Conservation (phyloP, 768 basidiomycete species). For the Boletus speciosus region DNA sequence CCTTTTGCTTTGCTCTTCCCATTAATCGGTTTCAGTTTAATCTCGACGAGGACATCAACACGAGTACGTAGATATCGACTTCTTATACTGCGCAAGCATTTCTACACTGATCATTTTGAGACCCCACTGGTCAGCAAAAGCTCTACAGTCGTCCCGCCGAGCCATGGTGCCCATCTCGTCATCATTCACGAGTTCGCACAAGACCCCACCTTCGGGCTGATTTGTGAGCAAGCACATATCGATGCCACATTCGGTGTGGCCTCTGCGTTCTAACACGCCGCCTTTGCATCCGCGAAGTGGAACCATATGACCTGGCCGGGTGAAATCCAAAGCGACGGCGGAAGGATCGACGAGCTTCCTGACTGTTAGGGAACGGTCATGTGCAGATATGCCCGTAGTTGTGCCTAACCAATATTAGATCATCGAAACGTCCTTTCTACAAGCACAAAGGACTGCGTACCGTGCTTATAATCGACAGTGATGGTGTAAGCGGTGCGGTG, state of each 20-base stretch:
- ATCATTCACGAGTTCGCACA: slow-evolving; percentile 96
- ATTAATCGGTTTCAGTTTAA: slow-evolving; percentile 10
- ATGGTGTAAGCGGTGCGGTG: slow-evolving; percentile 94
- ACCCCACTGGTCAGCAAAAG: slow-evolving; percentile 87
- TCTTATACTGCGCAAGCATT: slow-evolving; percentile 54
- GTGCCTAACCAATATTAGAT: slow-evolving; percentile 51
- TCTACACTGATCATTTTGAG: slow-evolving; percentile 95
- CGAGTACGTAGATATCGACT: slow-evolving; percentile 1
- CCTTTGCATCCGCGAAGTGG: slow-evolving; percentile 84
- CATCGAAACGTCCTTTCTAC: background rate
- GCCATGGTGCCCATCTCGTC: slow-evolving; percentile 89
- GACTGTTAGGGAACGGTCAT: slow-evolving; percentile 87
- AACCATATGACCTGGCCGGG: slow-evolving; percentile 92
- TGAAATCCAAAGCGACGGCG: slow-evolving; percentile 65
- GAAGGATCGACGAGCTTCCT: slow-evolving; percentile 71
- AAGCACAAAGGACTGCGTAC: slow-evolving; percentile 35
- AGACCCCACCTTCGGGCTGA: slow-evolving; percentile 62
- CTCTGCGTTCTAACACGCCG: slow-evolving; percentile 81
- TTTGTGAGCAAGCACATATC: slow-evolving; percentile 80
- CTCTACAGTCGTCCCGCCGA: slow-evolving; percentile 87
- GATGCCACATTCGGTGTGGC: slow-evolving; percentile 89
- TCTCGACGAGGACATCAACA: slow-evolving; percentile 10
- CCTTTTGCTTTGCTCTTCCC: slow-evolving; percentile 10
- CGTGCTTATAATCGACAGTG: slow-evolving; percentile 90
- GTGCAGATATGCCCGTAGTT: slow-evolving; percentile 94